These are phyloP conservation scores for Claviceps maximensis DNA, from an alignment of 2,329 filamentous ascomycete species.

Conservation along the genomic window DNA sequence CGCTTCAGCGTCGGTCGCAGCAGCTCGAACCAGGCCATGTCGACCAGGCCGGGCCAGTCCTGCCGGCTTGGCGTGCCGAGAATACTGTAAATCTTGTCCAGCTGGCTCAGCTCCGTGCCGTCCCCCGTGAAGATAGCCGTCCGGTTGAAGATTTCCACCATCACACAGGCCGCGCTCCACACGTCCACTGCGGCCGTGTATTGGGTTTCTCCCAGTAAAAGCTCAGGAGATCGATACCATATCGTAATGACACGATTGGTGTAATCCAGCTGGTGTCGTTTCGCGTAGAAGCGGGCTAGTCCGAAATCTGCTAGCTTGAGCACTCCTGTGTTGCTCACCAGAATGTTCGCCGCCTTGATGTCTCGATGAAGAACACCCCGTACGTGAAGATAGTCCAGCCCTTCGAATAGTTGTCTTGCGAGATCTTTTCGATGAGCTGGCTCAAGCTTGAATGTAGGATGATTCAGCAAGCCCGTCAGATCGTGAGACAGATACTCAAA, in stretches of 20 bases:
- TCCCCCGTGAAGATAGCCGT: constrained; percentile 92
- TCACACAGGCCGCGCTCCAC: constrained; percentile 94
- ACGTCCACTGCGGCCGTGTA: constrained; percentile 87
- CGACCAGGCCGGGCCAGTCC: constrained; percentile 81
- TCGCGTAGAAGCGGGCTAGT: constrained; percentile 89
- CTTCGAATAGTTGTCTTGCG: constrained; percentile 84
- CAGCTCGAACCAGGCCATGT: constrained; percentile 95
- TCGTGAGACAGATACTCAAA: constrained; percentile 98
- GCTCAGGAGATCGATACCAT: constrained; percentile 87
- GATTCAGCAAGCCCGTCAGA: constrained; percentile 85
- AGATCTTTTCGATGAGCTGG: constrained; percentile 83
- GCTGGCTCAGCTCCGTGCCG: constrained; percentile 86
- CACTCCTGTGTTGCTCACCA: constrained; percentile 79
- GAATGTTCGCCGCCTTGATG: constrained; percentile 95
- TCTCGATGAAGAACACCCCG: constrained; percentile 92
- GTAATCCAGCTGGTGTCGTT: constrained; percentile 83
- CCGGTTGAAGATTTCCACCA: constrained; percentile 90
- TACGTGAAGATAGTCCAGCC: constrained; percentile 83
- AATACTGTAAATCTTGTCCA: constrained; percentile 91
- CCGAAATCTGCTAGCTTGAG: constrained; percentile 95
- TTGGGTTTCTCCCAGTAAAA: constrained; percentile 80
- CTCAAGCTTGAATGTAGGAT: constrained; percentile 79
- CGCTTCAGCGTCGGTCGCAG: constrained; percentile 64
- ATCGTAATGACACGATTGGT: constrained; percentile 98
- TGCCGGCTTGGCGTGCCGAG: constrained; percentile 74